Base-by-base conservation (phyloP, 2,329 filamentous ascomycete species). In the Alternaria triticimaculans region DNA sequence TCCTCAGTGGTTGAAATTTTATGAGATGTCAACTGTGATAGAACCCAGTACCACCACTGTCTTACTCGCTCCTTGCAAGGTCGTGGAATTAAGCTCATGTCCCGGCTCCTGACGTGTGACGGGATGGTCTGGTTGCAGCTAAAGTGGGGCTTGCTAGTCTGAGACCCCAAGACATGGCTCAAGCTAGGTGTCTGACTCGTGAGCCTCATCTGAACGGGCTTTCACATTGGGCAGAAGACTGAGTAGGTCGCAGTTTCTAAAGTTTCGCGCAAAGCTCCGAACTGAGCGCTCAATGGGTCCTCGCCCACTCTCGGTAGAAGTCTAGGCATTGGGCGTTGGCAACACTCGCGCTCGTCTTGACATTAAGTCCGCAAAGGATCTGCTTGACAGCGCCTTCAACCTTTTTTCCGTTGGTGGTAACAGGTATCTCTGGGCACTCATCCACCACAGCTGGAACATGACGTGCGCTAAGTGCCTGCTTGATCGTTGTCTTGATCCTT, bases 341-440 rank as follows among this genome's bases (percentile, higher is more conserved):
- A n/a, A 98, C 94, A 74, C 93, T 96, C 0, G 94, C 94, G 53
- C 93, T 94, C 0, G 93, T 96, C 84, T 94, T 94, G 68, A 97
- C 89, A 56, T 92, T 88, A 80, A 94, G 83, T 0, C 94, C 95
- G 26, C 93, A 97, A 2, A 99, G 82, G 48, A 98, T 97, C 81
- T 97, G 94, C 84, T 98, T 98, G 6, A 98, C 95, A 0, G 93
- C 93, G 51, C 96, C 94, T 80, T 99, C 95, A 63, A 99, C 93
- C 81, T 98, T 99, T 84, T 99, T 99, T 57, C 95, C 95, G 75
- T 99, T 99, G 3, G 90, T 90, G 15, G 96, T 98, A 70, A 94
- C 90, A 0, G 95, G 96, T 18, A 99, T 96, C 41, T 95, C 94
- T 0, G 90, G 89, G 66, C 92, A 94, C 77, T 92, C 89, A 69